phyloP scores from a whole-genome alignment of 805 yeast species.

The Cyberlindnera mrakii region DNA sequence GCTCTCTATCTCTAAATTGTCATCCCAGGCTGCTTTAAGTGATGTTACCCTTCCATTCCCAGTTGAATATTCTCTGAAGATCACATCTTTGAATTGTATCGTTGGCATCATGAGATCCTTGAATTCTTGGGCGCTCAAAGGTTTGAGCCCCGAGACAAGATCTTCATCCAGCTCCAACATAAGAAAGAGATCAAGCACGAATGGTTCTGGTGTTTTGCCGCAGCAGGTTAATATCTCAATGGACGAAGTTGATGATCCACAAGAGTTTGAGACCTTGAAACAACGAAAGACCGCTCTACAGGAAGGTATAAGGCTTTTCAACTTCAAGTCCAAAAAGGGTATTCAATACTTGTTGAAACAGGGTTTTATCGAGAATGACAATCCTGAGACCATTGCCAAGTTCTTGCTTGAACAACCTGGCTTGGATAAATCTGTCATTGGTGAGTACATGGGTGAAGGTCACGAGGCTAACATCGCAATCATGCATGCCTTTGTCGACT shows the following conservation, averaged over 20 bases:
- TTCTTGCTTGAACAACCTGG: constrained; percentile 72
- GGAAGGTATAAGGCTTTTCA: constrained; percentile 75
- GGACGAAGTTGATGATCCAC: constrained; percentile 59
- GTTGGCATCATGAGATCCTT: constrained; percentile 80
- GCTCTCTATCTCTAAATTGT: constrained; percentile 61
- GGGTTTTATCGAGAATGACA: constrained; percentile 55
- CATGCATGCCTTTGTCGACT: constrained; percentile 92
- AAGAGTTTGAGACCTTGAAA: constrained; percentile 80
- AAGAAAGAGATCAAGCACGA: constrained; percentile 25
- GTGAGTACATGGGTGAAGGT: constrained; percentile 91
- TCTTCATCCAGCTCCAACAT: constrained; percentile 8
- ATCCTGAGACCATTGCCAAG: constrained; percentile 65
- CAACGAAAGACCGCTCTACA: constrained; percentile 75
- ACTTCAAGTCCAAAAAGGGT: constrained; percentile 81
- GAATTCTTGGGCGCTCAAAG: constrained; percentile 81
- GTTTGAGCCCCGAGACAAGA: constrained; percentile 29
- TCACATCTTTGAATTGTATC: constrained; percentile 71
- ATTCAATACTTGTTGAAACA: constrained; percentile 52
- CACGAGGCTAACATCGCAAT: constrained; percentile 67
- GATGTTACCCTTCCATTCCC: constrained; percentile 53
- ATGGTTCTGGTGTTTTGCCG: constrained; percentile 15
- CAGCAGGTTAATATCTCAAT: constrained; percentile 7
- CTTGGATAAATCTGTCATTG: constrained; percentile 75
- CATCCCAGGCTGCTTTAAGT: constrained; percentile 44
- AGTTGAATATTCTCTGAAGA: constrained; percentile 76